A percentile compares a stretch with the other conserved stretches of the same genome.
Evolutionary conservation across 257 asterid species (phyloP).

Genomic region (Capsicum rhomboideum): DNA sequence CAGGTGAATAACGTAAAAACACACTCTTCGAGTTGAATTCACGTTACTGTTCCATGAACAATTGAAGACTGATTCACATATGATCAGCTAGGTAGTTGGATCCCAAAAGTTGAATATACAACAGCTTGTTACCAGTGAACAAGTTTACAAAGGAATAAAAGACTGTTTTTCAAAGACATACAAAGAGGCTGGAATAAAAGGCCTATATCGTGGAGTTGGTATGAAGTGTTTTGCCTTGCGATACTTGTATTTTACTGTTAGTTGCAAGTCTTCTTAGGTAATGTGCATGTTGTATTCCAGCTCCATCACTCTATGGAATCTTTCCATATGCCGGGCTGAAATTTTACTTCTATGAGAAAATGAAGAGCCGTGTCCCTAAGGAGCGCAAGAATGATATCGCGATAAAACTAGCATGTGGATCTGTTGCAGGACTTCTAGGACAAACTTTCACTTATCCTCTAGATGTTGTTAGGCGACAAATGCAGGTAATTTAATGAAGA

Average conservation of each 20-base stretch:
- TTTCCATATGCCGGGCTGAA: slow-evolving; percentile 93
- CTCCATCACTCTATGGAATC: slow-evolving; percentile 89
- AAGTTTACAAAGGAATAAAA: slow-evolving; percentile 60
- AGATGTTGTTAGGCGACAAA: slow-evolving; percentile 87
- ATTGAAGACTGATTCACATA: slow-evolving; percentile 19
- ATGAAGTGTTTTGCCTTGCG: slow-evolving; percentile 9
- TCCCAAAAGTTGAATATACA: slow-evolving; percentile 33
- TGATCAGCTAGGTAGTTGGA: slow-evolving; percentile 51
- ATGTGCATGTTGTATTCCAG: slow-evolving; percentile 25
- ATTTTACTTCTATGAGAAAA: slow-evolving; percentile 86
- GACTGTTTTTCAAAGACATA: slow-evolving; percentile 83
- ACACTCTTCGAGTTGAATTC: background rate
- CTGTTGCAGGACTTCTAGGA: slow-evolving; percentile 87
- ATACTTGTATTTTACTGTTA: background rate
- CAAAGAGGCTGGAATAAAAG: slow-evolving; percentile 71
- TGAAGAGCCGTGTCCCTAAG: slow-evolving; percentile 77
- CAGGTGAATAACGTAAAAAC: slow-evolving; percentile 41
- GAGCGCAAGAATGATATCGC: slow-evolving; percentile 61
- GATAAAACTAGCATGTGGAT: slow-evolving; percentile 84
- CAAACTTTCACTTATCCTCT: slow-evolving; percentile 96
- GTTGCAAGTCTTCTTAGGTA: slow-evolving; percentile 1
- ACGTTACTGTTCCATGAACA: background rate
- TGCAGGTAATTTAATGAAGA: slow-evolving; percentile 61
- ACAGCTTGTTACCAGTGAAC: slow-evolving; percentile 30
- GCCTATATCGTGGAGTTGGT: slow-evolving; percentile 94